Base-by-base conservation (phyloP, 352 stramenopile species). In the Pythium chondricola region DNA sequence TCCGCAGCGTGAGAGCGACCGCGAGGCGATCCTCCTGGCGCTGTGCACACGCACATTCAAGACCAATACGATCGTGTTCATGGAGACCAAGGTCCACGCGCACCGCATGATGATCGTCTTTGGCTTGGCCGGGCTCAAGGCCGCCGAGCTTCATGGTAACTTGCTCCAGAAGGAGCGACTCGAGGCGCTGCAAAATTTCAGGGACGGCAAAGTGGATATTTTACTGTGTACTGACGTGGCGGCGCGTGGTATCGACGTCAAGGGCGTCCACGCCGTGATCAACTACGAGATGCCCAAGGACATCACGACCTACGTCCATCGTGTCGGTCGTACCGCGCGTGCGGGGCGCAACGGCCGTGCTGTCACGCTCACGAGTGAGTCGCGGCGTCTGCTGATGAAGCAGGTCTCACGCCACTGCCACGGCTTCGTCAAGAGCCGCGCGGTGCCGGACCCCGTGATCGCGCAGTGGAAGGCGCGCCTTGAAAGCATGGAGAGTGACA, bases 261-360 rank as follows among this genome's bases (percentile, higher is more conserved):
- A 93, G 52, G 91, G 91, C 26, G 95, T 99, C 10, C 77, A 98
- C 56, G 93, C 93, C 17, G 97, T 99, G 4, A 98, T 99, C 65
- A 99, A 99, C 75, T 99, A 98, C 74, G 96, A 99, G 65, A 99
- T 99, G 95, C 97, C 97, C 1, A 94, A 96, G 61, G 85, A 98
- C 52, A 83, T 98, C 11, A 96, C 91, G 30, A 98, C 93, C 1
- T 99, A 99, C 64, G 95, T 99, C 18, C 97, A 99, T 73, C 86
- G 97, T 45, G 97, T 99, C 40, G 97, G 97, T 31, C 87, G 97
- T 61, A 99, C 97, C 26, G 97, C 96, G 30, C 91, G 97, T 76
- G 96, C 96, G 17, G 97, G 97, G 14, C 91, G 96, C 57, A 95
- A 95, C 48, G 81, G 83, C 49, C 80, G 79, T 56, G 82, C 85